Conservation (phyloP, 2,329 filamentous ascomycete genomes). For the Emmonsia crescens region DNA sequence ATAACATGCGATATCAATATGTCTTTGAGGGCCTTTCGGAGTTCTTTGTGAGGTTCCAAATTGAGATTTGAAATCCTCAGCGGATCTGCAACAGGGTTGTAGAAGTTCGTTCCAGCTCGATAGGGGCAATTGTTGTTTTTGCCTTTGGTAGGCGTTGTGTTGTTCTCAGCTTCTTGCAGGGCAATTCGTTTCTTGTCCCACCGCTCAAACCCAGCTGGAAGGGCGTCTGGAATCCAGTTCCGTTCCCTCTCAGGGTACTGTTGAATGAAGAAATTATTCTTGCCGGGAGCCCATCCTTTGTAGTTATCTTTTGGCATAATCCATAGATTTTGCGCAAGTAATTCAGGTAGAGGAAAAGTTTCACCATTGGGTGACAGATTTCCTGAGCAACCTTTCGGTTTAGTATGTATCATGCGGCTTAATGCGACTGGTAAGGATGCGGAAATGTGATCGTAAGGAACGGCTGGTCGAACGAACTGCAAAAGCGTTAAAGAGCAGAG, state of each 20-base stretch:
- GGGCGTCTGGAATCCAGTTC: conserved; percentile 16
- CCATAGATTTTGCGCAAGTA: conserved; percentile 20
- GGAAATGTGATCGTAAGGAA: conserved; percentile 24
- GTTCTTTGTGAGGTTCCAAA: conserved; percentile 17
- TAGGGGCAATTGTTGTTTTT: conserved; percentile 5
- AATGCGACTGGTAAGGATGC: conserved; percentile 21
- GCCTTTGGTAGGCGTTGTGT: not conserved
- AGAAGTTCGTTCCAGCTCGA: conserved; percentile 11
- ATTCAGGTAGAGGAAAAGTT: conserved; percentile 18
- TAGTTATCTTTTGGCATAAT: conserved; percentile 18
- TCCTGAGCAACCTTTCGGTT: conserved; percentile 5
- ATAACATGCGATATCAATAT: conserved; percentile 23
- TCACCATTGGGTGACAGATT: conserved; percentile 7
- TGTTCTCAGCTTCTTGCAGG: not conserved
- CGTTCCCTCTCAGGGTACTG: conserved; percentile 9
- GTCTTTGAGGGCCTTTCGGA: conserved; percentile 17
- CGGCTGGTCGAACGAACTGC: conserved; percentile 17
- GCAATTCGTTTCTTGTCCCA: conserved; percentile 12
- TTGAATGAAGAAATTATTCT: conserved; percentile 7
- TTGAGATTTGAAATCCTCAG: conserved; percentile 23
- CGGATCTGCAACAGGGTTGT: conserved; percentile 21
- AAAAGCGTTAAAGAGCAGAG: conserved; percentile 11
- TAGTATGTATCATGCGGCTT: conserved; percentile 12
- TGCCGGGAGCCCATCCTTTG: conserved; percentile 23
- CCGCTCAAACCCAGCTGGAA: conserved; percentile 20